Conservation (phyloP, 106 monocot genomes). For the Phalaenopsis aphrodite region DNA sequence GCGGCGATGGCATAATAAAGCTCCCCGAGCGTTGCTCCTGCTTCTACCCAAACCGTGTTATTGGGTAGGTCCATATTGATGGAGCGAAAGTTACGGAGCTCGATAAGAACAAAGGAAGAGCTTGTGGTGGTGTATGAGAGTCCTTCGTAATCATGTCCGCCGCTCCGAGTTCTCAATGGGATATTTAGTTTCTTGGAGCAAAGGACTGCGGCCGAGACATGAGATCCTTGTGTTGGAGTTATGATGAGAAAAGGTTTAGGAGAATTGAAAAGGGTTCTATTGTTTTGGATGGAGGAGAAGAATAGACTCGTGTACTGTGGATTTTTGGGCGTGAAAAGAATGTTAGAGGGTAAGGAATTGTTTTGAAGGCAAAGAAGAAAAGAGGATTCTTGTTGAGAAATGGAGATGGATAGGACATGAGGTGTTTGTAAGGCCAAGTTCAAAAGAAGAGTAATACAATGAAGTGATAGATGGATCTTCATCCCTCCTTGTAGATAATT, state of each 20-base stretch:
- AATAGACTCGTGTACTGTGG: neutral
- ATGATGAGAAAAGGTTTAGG: neutral
- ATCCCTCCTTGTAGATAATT: too few species aligned
- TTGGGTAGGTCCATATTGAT: conserved; percentile 16
- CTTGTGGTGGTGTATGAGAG: neutral
- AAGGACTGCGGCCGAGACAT: neutral
- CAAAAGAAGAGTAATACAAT: too few species aligned
- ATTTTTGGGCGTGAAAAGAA: neutral
- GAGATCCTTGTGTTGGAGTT: neutral
- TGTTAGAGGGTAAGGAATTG: neutral
- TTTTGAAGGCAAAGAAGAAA: neutral
- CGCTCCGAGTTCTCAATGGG: neutral
- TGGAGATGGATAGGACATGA: too few species aligned
- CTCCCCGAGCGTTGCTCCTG: conserved; percentile 44
- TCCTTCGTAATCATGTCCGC: neutral
- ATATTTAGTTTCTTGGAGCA: neutral
- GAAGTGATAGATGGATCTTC: too few species aligned
- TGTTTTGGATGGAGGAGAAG: neutral
- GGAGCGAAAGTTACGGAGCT: neutral
- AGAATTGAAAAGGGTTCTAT: neutral
- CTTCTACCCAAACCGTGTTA: conserved; percentile 36
- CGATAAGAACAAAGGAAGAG: neutral
- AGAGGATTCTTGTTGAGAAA: neutral
- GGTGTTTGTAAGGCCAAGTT: too few species aligned
- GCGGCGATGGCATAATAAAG: conserved; percentile 23